A percentile compares a stretch with the other conserved stretches of the same genome.
Conservation (phyloP, 805 yeast genomes). For the Candida tibetensis region DNA sequence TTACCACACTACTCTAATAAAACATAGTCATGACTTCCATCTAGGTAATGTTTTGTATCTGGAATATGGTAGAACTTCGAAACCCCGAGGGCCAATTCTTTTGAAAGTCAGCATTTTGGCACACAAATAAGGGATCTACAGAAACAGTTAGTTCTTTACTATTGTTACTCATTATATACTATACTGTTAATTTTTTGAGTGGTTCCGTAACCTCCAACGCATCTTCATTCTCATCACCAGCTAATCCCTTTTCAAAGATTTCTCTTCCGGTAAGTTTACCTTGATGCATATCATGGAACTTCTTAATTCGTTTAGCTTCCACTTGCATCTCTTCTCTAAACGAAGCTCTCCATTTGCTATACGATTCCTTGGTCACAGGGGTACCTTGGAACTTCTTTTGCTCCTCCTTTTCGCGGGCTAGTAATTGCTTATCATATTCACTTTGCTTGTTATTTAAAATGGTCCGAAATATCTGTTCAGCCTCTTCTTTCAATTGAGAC, state of each 20-base stretch:
- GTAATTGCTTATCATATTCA: slow-evolving; percentile 54
- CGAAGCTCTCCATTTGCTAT: slow-evolving; percentile 62
- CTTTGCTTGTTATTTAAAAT: slow-evolving; percentile 55
- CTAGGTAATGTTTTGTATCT: no score
- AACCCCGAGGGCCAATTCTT: no score
- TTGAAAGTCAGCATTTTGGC: no score
- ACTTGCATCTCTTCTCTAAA: slow-evolving; percentile 74
- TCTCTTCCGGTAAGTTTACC: slow-evolving; percentile 85
- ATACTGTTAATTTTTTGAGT: slow-evolving; percentile 14
- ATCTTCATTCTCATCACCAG: slow-evolving; percentile 57
- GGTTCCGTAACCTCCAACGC: slow-evolving; percentile 14
- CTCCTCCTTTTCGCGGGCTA: slow-evolving; percentile 72
- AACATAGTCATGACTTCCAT: no score
- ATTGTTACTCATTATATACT: no score
- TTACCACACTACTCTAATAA: no score
- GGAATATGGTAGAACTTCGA: no score
- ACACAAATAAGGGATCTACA: no score
- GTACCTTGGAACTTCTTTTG: slow-evolving; percentile 92
- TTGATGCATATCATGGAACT: slow-evolving; percentile 57
- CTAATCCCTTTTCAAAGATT: slow-evolving; percentile 87
- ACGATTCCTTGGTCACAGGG: slow-evolving; percentile 78
- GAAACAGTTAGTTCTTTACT: no score
- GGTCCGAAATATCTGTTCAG: slow-evolving; percentile 64
- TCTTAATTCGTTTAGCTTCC: slow-evolving; percentile 53
- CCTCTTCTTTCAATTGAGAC: slow-evolving; percentile 74